A percentile compares a stretch with the other conserved stretches of the same genome.
Evolutionary conservation across 2,329 filamentous ascomycete genomes (phyloP).

Genomic region (Metarhizium rileyi): DNA sequence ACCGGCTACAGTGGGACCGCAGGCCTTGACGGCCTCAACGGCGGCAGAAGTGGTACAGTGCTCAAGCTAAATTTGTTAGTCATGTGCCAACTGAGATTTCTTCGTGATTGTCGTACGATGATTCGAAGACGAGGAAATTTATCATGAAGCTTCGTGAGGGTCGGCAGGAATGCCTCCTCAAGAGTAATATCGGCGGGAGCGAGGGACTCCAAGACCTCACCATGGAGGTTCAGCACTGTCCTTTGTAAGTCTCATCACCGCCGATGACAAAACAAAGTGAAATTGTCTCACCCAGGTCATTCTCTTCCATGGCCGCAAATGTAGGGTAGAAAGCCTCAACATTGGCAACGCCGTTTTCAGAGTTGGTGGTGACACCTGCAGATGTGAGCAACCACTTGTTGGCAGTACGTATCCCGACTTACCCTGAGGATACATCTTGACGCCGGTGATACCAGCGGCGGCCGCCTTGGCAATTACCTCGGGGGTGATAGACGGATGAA

Average conservation of each 20-base stretch:
- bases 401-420: not conserved
- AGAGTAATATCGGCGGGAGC: slow-evolving; percentile 37
- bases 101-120: slow-evolving; percentile 11
- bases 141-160: slow-evolving; percentile 60
- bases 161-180: slow-evolving; percentile 64
- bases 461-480: slow-evolving; percentile 65
- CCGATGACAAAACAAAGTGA: not conserved
- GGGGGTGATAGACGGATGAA: slow-evolving; percentile 54
- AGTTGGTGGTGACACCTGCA: slow-evolving; percentile 53
- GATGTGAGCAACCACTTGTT: not conserved
- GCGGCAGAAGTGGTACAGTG: slow-evolving; percentile 84
- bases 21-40: slow-evolving; percentile 64
- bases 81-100: not conserved
- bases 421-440: slow-evolving; percentile 58
- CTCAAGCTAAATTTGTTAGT: slow-evolving; percentile 40
- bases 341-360: slow-evolving; percentile 54
- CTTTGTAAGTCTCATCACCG: slow-evolving; percentile 7
- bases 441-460: slow-evolving; percentile 57
- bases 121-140: slow-evolving; percentile 65
- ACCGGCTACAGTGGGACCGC: slow-evolving; percentile 65
- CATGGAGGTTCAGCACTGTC: slow-evolving; percentile 81
- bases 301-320: slow-evolving; percentile 81
- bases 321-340: slow-evolving; percentile 66
- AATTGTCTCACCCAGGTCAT: slow-evolving; percentile 42
- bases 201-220: slow-evolving; percentile 54